Evolutionary conservation across 495 filamentous ascomycete genomes (phyloP).

Genomic region (Parmelia sp.): DNA sequence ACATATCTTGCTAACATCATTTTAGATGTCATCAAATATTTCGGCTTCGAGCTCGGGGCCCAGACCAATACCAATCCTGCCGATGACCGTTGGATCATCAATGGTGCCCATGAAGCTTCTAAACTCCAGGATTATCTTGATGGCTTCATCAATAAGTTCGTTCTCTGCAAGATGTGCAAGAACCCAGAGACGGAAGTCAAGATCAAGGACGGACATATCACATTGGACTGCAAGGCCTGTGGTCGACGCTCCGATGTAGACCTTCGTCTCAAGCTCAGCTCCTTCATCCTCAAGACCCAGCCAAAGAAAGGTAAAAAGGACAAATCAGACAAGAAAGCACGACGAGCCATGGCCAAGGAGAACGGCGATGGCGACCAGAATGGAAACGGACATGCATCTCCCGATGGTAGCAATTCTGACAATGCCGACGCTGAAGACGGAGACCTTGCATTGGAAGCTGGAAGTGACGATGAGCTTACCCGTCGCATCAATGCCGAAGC

Average conservation of each 20-base stretch:
- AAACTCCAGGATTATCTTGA: constrained; percentile 99
- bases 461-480: constrained; percentile 88
- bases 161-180: constrained; percentile 99
- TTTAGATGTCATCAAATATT: constrained; percentile 93
- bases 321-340: constrained; percentile 79
- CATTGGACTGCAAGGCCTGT: constrained; percentile 97
- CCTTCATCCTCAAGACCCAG: constrained; percentile 93
- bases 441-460: constrained; percentile 64
- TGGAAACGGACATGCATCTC: constrained; percentile 55
- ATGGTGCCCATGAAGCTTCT: constrained; percentile 88
- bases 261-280: constrained; percentile 88
- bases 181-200: constrained; percentile 95
- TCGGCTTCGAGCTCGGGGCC: constrained; percentile 95
- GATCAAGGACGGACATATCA: constrained; percentile 85
- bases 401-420: constrained; percentile 70
- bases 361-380: constrained; percentile 60
- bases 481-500: constrained; percentile 82
- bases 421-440: constrained; percentile 64
- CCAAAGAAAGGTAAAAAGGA: constrained; percentile 96
- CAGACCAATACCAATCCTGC: constrained; percentile 96
- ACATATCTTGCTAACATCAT: constrained; percentile 13
- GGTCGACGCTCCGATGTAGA: constrained; percentile 88
- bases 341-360: constrained; percentile 70
- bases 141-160: constrained; percentile 95
- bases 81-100: constrained; percentile 99